Evolutionary conservation across 371 early-diverging fungal species (phyloP).

Genomic region (Dichotomocladium elegans): DNA sequence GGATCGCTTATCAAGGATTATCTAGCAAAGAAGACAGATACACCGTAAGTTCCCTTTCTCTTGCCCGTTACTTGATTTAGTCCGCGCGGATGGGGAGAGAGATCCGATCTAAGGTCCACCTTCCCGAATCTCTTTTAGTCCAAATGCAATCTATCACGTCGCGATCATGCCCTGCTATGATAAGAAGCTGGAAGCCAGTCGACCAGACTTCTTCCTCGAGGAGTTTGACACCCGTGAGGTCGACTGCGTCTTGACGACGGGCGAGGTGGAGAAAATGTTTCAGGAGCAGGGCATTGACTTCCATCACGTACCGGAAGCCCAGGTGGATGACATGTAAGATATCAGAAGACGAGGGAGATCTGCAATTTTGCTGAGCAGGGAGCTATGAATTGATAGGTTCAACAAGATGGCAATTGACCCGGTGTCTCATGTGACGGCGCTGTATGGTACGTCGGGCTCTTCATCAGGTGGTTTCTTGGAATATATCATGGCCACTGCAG

Average conservation of each 20-base stretch:
- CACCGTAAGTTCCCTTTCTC: constrained; percentile 30
- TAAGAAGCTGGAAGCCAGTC: constrained; percentile 95
- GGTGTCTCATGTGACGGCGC: constrained; percentile 30
- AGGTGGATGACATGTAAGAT: constrained; percentile 48
- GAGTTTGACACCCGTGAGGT: constrained; percentile 82
- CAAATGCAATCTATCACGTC: constrained; percentile 84
- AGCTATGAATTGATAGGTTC: constrained; percentile 20
- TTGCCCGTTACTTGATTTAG: no score
- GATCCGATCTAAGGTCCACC: background rate
- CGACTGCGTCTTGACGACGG: constrained; percentile 92
- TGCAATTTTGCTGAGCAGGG: background rate
- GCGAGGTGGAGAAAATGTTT: constrained; percentile 80
- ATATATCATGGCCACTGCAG: constrained; percentile 81
- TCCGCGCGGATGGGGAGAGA: background rate
- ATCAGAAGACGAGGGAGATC: background rate
- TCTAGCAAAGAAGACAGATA: constrained; percentile 60
- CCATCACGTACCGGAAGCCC: constrained; percentile 44
- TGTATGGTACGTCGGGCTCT: constrained; percentile 68
- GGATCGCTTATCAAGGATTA: constrained; percentile 87
- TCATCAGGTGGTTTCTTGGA: constrained; percentile 91
- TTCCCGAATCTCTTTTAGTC: no score
- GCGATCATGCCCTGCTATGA: constrained; percentile 97
- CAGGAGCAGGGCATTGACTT: constrained; percentile 53
- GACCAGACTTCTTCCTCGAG: constrained; percentile 85
- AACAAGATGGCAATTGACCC: constrained; percentile 43